These are phyloP conservation scores for Capniomyces stellatus DNA, from an alignment of 371 early-diverging fungal genomes.

Conservation along the genomic window DNA sequence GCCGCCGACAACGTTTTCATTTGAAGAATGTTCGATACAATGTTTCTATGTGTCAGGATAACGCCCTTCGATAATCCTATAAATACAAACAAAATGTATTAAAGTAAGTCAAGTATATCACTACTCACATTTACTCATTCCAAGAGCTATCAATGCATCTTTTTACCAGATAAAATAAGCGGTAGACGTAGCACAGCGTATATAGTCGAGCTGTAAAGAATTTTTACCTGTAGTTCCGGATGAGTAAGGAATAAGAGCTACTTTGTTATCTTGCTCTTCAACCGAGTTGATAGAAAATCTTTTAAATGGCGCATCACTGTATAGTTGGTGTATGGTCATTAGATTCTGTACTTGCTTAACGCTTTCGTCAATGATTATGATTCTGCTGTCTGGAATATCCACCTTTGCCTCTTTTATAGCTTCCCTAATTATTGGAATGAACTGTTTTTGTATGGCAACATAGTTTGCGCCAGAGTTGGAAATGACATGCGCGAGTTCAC, in stretches of 20 bases:
- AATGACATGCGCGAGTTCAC: constrained; percentile 55
- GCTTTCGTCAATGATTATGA: not conserved
- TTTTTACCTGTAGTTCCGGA: constrained; percentile 61
- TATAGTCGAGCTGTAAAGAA: not conserved
- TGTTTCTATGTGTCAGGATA: constrained; percentile 59
- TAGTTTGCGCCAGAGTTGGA: constrained; percentile 38
- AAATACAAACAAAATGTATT: not conserved
- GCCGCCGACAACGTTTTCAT: constrained; percentile 18
- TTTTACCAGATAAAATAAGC: too few relatives aligned
- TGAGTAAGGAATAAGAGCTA: constrained; percentile 73
- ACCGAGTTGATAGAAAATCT: not conserved
- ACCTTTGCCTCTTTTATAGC: constrained; percentile 12
- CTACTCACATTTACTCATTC: not conserved
- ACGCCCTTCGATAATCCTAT: constrained; percentile 35
- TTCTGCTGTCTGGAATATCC: not conserved
- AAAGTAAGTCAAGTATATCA: not conserved
- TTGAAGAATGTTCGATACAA: constrained; percentile 53
- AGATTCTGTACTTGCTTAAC: not conserved
- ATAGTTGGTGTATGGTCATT: not conserved
- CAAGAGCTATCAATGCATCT: too few relatives aligned
- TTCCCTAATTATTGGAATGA: constrained; percentile 12
- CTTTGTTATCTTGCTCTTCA: not conserved
- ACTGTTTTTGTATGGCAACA: constrained; percentile 30
- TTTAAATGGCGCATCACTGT: not conserved
- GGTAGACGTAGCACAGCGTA: not conserved